These are phyloP conservation scores for Microbotryum saponariae DNA, from an alignment of 1,284 basidiomycete species.

Conservation along the genomic window DNA sequence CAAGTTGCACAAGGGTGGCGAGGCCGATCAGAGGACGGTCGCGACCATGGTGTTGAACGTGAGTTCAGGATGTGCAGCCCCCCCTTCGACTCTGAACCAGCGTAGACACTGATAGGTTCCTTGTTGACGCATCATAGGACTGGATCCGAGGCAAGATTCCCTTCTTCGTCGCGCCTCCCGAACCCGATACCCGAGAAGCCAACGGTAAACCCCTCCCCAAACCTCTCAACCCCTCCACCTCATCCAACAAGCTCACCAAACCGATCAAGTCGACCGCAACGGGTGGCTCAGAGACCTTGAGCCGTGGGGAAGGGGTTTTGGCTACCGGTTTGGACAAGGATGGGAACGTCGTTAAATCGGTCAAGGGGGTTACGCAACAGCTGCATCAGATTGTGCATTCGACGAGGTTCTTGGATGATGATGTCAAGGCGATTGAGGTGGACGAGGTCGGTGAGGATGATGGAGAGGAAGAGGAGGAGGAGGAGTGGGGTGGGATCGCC, in stretches of 20 bases:
- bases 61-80: neutral
- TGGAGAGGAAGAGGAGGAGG: conserved; percentile 39
- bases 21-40: conserved; percentile 84
- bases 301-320: conserved; percentile 4
- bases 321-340: conserved; percentile 34
- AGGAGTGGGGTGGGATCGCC: conserved; percentile 40
- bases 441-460: conserved; percentile 44
- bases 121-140: conserved; percentile 46
- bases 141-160: conserved; percentile 92
- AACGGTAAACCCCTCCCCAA: conserved; percentile 26
- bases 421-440: conserved; percentile 41
- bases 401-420: conserved; percentile 49
- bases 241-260: conserved; percentile 33
- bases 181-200: conserved; percentile 38
- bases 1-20: conserved; percentile 84
- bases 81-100: neutral
- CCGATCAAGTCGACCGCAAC: conserved; percentile 6
- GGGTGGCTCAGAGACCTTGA: neutral
- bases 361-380: conserved; percentile 52
- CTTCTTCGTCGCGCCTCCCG: conserved; percentile 47
- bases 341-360: conserved; percentile 42
- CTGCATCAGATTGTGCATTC: conserved; percentile 51
- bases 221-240: conserved; percentile 26
- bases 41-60: conserved; percentile 85
- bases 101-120: neutral